Conservation (phyloP, 306 rosid genomes). For the Alnus glutinosa region DNA sequence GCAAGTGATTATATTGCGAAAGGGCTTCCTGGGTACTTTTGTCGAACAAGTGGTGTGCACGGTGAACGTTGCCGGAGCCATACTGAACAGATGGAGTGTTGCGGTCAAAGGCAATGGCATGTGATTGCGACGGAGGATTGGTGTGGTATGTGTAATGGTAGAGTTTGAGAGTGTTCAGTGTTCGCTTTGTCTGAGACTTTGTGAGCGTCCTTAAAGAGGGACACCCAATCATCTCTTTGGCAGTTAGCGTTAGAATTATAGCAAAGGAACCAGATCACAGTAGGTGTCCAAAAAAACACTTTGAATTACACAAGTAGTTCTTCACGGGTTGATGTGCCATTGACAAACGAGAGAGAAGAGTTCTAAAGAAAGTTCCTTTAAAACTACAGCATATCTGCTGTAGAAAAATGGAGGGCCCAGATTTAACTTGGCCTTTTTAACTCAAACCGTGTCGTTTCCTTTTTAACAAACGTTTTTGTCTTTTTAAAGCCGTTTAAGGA, state of each 20-base stretch:
- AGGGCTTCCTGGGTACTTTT: slow-evolving; percentile 42
- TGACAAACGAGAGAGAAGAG: too few species aligned
- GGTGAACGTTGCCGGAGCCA: neutral
- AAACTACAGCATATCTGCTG: too few species aligned
- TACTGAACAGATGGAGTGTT: too few species aligned
- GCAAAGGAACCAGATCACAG: neutral
- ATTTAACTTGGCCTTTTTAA: too few species aligned
- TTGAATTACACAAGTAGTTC: too few species aligned
- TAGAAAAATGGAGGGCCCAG: too few species aligned
- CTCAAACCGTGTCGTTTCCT: too few species aligned
- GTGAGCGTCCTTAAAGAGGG: slow-evolving; percentile 31
- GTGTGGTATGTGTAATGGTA: slow-evolving; percentile 9
- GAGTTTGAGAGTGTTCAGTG: slow-evolving; percentile 22
- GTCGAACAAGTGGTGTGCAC: slow-evolving; percentile 60
- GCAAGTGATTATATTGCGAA: slow-evolving; percentile 41
- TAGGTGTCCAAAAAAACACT: neutral
- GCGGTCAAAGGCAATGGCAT: neutral
- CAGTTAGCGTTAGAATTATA: neutral
- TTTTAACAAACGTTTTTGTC: too few species aligned
- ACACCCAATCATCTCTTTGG: slow-evolving; percentile 18
- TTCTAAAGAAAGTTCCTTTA: too few species aligned
- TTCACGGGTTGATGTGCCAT: too few species aligned
- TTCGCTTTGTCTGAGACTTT: slow-evolving; percentile 24
- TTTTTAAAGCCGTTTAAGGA: too few species aligned
- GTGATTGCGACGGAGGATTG: neutral